Evolutionary conservation across 2,329 filamentous ascomycete species (phyloP), one percentile per base, ranked within the genome.

Genomic region (Aotearoamyces nothofagi): DNA sequence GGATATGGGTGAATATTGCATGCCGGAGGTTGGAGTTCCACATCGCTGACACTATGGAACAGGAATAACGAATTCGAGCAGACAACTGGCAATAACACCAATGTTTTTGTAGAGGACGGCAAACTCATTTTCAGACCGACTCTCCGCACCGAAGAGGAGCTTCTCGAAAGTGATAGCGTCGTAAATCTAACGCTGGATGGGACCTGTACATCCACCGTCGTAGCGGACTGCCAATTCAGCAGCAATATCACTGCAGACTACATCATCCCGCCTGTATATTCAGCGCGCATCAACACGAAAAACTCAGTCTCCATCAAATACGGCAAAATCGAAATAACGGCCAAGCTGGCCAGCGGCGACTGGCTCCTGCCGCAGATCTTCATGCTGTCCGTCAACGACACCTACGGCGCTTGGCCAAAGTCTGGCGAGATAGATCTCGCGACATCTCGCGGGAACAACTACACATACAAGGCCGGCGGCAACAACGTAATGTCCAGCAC

Each of bases 291-390:
- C 55, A 78, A 75, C 55, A 86, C 78, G 32, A 77, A 69, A 46
- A 67, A 67, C 24, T 69, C 75, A 10, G 71, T 71, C 5, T 64
- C 56, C 10, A 80, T 92, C 58, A 81, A 73, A 53, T 92, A 80
- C 47, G 82, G 82, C 26, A 77, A 79, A 24, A 66, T 92, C 29
- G 79, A 92, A 49, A 80, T 92, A 4, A 72, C 66, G 2, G 82
- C 82, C 15, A 76, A 76, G 53, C 56, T 90, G 15, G 80, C 82
- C 4, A 52, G 60, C 26, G 82, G 82, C 30, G 81, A 90, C 55
- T 90, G 82, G 82, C 63, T 92, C 8, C 90, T 82, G 82, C 82
- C 82, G 2, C 80, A 80, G n/a, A 87, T 92, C 44, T 86, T 79
- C 78, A 80, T 92, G 78, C 61, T 90, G 59, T 82, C 82, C 1